A percentile compares a stretch with the other conserved stretches of the same genome.
phyloP scores from a whole-genome alignment of 202 grass and related monocot genomes.

The Carex sylvatica region DNA sequence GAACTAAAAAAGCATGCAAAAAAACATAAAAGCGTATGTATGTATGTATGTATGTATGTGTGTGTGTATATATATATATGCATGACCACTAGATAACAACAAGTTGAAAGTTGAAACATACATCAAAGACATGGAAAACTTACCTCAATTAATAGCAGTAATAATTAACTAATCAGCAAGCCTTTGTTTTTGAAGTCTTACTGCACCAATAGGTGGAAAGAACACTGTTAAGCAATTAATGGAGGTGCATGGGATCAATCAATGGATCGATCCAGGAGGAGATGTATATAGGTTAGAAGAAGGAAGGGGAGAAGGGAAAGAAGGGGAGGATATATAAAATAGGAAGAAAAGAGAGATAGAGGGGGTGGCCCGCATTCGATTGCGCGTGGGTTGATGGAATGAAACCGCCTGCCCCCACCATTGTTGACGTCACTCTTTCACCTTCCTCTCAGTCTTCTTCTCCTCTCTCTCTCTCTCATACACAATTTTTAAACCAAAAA shows the following conservation, averaged over 20 bases:
- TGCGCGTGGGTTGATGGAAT: constrained; percentile 43
- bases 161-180: not conserved
- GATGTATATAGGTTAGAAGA: constrained; percentile 23
- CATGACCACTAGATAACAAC: not conserved
- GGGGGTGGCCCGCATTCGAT: constrained; percentile 27
- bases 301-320: constrained; percentile 9
- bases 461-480: not conserved
- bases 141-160: constrained; percentile 1
- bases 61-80: no score
- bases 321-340: constrained; percentile 33
- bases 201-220: not conserved
- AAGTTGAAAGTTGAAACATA: not conserved
- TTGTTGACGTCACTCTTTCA: constrained; percentile 32
- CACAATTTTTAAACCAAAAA: constrained; percentile 20
- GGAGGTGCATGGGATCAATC: not conserved
- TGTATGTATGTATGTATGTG: no score
- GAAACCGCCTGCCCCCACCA: constrained; percentile 23
- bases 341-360: constrained; percentile 25
- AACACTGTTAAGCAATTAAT: not conserved
- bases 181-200: not conserved
- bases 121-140: not conserved
- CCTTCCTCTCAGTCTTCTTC: not conserved
- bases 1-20: not conserved
- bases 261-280: not conserved
- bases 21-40: not conserved